A percentile compares a stretch with the other conserved stretches of the same genome.
These are phyloP conservation scores for Taxillus chinensis DNA, from an alignment of 164 flowering plant genomes.

Conservation along the genomic window DNA sequence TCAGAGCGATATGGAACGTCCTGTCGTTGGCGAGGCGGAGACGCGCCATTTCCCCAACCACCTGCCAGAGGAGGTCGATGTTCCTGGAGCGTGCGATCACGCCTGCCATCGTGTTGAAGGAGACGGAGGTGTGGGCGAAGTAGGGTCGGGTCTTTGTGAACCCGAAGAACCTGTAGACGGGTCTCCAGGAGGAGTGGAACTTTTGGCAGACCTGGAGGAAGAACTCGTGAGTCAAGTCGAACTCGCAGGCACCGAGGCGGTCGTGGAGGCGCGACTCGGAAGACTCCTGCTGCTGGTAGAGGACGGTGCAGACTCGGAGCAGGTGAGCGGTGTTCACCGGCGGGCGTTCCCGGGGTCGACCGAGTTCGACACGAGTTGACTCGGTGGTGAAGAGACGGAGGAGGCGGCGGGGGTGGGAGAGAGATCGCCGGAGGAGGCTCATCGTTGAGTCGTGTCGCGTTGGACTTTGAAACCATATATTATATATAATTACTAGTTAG, in stretches of 20 bases:
- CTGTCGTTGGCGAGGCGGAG: conserved; percentile 34
- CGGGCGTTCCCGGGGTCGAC: conserved; percentile 3
- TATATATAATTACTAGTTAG: too few species aligned
- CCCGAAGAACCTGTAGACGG: conserved; percentile 52
- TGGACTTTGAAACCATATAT: too few species aligned
- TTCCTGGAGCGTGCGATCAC: conserved; percentile 54
- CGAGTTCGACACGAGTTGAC: conserved; percentile 6
- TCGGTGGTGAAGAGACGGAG: conserved; percentile 1
- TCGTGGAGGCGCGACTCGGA: conserved; percentile 38
- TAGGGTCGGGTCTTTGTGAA: conserved; percentile 34
- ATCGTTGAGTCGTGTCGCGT: neutral
- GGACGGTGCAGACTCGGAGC: conserved; percentile 66
- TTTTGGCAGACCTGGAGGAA: conserved; percentile 86
- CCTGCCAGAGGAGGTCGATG: conserved; percentile 60
- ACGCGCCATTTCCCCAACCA: conserved; percentile 31
- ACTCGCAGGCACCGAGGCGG: conserved; percentile 23
- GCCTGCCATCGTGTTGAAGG: conserved; percentile 72
- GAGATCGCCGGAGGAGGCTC: neutral
- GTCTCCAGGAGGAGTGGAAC: conserved; percentile 74
- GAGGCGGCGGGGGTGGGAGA: conserved; percentile 1
- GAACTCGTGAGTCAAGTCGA: conserved; percentile 58
- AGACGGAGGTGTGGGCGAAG: conserved; percentile 46
- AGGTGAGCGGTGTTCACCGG: conserved; percentile 39
- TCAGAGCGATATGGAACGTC: conserved; percentile 51
- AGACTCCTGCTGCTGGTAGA: conserved; percentile 66